phyloP scores from a whole-genome alignment of 257 asterid genomes.

The Solanum megistacrolobum region DNA sequence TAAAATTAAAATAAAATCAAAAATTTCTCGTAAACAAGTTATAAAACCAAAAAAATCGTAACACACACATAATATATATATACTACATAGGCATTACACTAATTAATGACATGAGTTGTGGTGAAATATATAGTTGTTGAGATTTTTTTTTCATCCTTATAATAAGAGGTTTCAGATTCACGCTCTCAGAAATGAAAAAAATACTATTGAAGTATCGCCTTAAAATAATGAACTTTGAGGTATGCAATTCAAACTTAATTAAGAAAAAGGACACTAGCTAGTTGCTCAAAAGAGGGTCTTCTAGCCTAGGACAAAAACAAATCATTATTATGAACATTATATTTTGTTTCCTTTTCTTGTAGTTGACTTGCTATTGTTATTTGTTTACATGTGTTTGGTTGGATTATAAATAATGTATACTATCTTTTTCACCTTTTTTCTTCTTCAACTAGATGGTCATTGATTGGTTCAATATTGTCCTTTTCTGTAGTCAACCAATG shows the following conservation, averaged over 20 bases:
- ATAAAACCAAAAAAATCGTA: too few relatives aligned
- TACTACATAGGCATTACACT: too few relatives aligned
- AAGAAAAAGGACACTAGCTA: not conserved
- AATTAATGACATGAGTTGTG: too few relatives aligned
- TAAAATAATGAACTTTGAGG: accelerated
- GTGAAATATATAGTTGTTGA: not conserved
- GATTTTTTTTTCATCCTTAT: too few relatives aligned
- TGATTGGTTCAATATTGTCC: not conserved
- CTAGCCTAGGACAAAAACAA: not conserved
- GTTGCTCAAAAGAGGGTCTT: not conserved
- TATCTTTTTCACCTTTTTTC: not conserved
- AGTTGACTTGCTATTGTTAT: not conserved
- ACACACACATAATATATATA: not conserved
- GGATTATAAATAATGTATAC: not conserved
- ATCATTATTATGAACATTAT: not conserved
- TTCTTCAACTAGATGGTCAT: not conserved
- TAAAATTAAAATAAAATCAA: too few relatives aligned
- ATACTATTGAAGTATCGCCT: accelerated
- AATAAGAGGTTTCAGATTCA: too few relatives aligned
- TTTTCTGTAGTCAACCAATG: not conserved
- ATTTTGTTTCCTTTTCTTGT: not conserved
- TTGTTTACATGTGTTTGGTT: not conserved
- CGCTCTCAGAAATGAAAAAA: not conserved
- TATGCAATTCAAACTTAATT: not conserved
- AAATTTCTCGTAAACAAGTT: not conserved